Conservation (phyloP, 2,329 filamentous ascomycete species). For the Fusarium sp. region DNA sequence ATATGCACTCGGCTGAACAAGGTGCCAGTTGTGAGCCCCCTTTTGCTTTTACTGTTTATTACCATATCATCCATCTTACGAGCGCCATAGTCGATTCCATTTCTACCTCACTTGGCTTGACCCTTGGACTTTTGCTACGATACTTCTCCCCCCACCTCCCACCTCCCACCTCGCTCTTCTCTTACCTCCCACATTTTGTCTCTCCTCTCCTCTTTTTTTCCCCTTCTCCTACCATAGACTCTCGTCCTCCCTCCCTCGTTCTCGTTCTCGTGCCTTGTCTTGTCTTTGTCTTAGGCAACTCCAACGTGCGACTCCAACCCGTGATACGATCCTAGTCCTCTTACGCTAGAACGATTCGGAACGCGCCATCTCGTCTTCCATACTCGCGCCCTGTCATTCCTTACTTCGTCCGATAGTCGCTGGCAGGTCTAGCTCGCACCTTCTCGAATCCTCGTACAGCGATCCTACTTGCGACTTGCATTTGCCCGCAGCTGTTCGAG, state of each 20-base stretch:
- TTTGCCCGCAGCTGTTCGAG: constrained; percentile 13
- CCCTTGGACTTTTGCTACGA: constrained; percentile 19
- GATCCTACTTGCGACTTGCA: constrained; percentile 19
- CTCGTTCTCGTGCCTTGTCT: constrained; percentile 20
- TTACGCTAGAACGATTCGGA: constrained; percentile 26
- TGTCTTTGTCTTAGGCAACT: constrained; percentile 12
- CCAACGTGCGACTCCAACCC: constrained; percentile 32
- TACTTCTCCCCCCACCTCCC: constrained; percentile 32
- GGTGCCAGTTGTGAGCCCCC: constrained; percentile 36
- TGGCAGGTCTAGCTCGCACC: constrained; percentile 35
- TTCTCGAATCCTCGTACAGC: constrained; percentile 21
- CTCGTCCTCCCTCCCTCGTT: constrained; percentile 7
- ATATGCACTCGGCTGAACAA: constrained; percentile 35
- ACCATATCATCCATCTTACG: constrained; percentile 26
- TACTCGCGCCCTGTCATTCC: constrained; percentile 30
- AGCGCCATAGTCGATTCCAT: constrained; percentile 15
- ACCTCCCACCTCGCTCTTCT: constrained; percentile 28
- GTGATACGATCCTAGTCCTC: constrained; percentile 31
- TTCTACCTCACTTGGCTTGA: constrained; percentile 1
- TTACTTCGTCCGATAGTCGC: constrained; percentile 30
- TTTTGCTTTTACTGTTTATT: constrained; percentile 26
- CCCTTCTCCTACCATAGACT: constrained; percentile 18
- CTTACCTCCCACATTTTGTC: constrained; percentile 22
- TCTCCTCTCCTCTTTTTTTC: constrained; percentile 22
- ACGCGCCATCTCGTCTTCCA: constrained; percentile 29